Evolutionary conservation across 2,329 filamentous ascomycete species (phyloP), one percentile per base, ranked within the genome.

Genomic region (Metarhizium guizhouense): DNA sequence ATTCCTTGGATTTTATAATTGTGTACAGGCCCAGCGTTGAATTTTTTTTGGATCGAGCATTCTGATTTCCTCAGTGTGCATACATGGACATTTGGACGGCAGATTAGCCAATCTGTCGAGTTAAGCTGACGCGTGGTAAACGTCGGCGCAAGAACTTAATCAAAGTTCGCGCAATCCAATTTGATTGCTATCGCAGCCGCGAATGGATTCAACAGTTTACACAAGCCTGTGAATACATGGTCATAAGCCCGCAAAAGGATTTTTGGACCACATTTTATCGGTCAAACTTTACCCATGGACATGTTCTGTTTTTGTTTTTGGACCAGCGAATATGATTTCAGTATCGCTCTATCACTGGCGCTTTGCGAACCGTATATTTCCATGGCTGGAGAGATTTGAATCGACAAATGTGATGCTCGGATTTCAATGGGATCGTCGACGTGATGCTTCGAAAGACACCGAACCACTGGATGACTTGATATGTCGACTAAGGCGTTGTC

Each of bases 151-250:
- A 51, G 54, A 50, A 54, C 56, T 56, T 34, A 4, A 20, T 29
- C 38, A 2, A 13, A 53, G 59, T 61, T 61, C 57, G 54, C 6
- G 60, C 60, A 62, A 62, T 62, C 58, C 52, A 57, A 60, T 59
- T 57, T 57, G 59, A 62, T 62, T 62, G 60, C 58, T 48, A 56
- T 60, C 60, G 60, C 60, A 58, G 43, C 60, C 60, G 60, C 60
- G 60, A 61, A 55, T 43, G 42, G 48, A 45, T 20, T 25, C 18
- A 43, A 38, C 36, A 6, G 1, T 42, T 42, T 43, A 16, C 25
- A 29, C 36, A 48, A 29, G 13, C 45, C 20, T 48, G 45, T 48
- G 45, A 47, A 25, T 11, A 48, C 45, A 30, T 48, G 45, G 20
- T 48, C 25, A 16, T 45, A 4, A 18, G 42, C 45, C 25, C 20